These are phyloP conservation scores for Pichia norvegensis DNA, from an alignment of 1,139 yeast species.

Conservation along the genomic window DNA sequence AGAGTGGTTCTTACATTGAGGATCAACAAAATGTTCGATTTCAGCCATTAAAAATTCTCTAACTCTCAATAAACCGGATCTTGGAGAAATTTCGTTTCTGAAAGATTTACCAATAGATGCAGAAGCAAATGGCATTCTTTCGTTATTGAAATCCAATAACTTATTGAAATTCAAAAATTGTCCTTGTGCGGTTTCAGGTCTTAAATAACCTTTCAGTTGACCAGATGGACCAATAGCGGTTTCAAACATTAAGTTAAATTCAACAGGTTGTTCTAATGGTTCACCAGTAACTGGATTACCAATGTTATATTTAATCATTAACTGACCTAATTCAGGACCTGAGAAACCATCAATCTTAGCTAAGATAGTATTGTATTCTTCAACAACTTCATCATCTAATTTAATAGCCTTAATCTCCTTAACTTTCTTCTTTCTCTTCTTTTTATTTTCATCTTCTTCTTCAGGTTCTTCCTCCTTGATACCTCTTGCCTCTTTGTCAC, in stretches of 20 bases:
- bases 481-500: slow-evolving; percentile 95
- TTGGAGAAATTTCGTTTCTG: slow-evolving; percentile 97
- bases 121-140: slow-evolving; percentile 97
- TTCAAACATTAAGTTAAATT: slow-evolving; percentile 97
- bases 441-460: slow-evolving; percentile 53
- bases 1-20: slow-evolving; percentile 73
- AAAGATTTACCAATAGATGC: slow-evolving; percentile 98
- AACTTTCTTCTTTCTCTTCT: slow-evolving; percentile 84
- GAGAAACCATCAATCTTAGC: slow-evolving; percentile 95
- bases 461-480: slow-evolving; percentile 48
- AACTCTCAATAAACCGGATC: slow-evolving; percentile 94
- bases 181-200: slow-evolving; percentile 99
- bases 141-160: slow-evolving; percentile 89
- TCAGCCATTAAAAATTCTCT: slow-evolving; percentile 99
- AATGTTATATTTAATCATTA: slow-evolving; percentile 73
- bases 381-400: slow-evolving; percentile 69
- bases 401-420: slow-evolving; percentile 87
- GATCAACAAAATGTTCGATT: slow-evolving; percentile 97
- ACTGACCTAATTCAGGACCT: slow-evolving; percentile 85
- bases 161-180: slow-evolving; percentile 94
- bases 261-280: slow-evolving; percentile 79
- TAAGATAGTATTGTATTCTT: slow-evolving; percentile 76
- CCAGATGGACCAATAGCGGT: slow-evolving; percentile 99
- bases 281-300: slow-evolving; percentile 89
- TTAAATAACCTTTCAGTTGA: slow-evolving; percentile 83